Evolutionary conservation across 768 basidiomycete species (phyloP), one percentile per base, ranked within the genome.

Genomic region (Dentipellis fragilis): DNA sequence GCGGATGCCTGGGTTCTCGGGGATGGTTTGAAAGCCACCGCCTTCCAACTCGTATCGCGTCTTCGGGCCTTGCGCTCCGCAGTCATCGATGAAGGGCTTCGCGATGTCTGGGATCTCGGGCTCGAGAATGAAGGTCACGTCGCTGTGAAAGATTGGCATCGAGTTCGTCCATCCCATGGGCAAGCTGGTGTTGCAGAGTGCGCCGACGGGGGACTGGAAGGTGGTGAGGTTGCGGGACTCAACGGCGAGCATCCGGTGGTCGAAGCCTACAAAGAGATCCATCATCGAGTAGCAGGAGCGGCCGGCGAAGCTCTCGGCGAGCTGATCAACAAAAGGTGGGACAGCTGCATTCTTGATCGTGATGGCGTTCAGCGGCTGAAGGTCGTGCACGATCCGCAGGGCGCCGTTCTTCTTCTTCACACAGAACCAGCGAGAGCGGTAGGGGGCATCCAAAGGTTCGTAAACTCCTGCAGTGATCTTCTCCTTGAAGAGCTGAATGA

Each of bases 381-480:
- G 54, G 46, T 59, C 51, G 48, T 65, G 64, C 2, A 67, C 62
- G 0, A 66, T 49, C 0, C 60, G 61, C 1, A 68, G 59, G 1
- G 51, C 54, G 16, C 57, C 59, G 3, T 57, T 59, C 42, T 65
- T 62, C 57, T 63, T 64, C 9, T 58, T 40, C 0, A 64, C 63
- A 34, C 54, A 62, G 54, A 65, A 67, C 64, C 62, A 63, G 4
- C 58, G 47, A 23, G 61, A 63, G 1, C 63, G 46, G 42, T 67
- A 67, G 8, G 65, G 63, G 7, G 63, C 57, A 34, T 57, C 55
- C 2, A 60, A 61, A 1, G 63, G 63, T 51, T 68, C 63, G 42
- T 66, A 65, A 0, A 75, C 68, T 0, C 76, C 72, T 0, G 72
- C 62, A 0, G 57, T 64, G 10, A 75, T 66, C 56, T 77, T 77